phyloP scores from a whole-genome alignment of 805 yeast species.

The Groenewaldozyma tartarivorans region DNA sequence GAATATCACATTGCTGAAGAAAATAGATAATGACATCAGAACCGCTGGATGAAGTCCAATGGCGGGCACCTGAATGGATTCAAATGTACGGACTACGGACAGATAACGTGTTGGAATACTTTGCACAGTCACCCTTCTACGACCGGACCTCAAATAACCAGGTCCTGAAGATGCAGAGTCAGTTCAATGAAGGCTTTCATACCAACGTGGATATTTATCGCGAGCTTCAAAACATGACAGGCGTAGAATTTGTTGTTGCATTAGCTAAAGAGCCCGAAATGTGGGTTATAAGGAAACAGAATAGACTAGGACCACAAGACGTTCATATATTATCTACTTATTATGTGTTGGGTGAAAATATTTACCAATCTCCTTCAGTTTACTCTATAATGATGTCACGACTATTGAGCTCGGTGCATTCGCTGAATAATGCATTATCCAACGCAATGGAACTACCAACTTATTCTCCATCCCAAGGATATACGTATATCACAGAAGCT shows the following conservation, averaged over 20 bases:
- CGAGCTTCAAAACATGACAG: conserved; percentile 69
- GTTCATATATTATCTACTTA: conserved; percentile 59
- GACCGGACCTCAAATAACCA: conserved; percentile 92
- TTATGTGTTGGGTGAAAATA: conserved; percentile 83
- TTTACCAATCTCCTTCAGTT: conserved; percentile 80
- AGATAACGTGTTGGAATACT: conserved; percentile 86
- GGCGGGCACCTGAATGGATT: conserved; percentile 98
- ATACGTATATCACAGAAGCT: conserved; percentile 31
- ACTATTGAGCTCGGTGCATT: conserved; percentile 40
- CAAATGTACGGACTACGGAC: conserved; percentile 73
- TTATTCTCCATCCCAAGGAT: conserved; percentile 55
- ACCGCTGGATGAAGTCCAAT: conserved; percentile 76
- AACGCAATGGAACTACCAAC: conserved; percentile 40
- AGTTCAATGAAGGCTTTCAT: conserved; percentile 50
- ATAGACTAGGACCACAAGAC: conserved; percentile 44
- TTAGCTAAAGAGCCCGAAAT: conserved; percentile 79
- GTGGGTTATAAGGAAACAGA: conserved; percentile 84
- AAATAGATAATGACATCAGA: conserved; percentile 11
- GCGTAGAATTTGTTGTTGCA: conserved; percentile 73
- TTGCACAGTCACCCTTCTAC: conserved; percentile 88
- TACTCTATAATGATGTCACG: conserved; percentile 67
- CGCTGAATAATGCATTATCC: conserved; percentile 39
- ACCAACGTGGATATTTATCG: conserved; percentile 35
- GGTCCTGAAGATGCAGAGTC: conserved; percentile 90
- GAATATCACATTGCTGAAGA: no score